Evolutionary conservation across 768 basidiomycete species (phyloP), one percentile per base, ranked within the genome.

Genomic region (Trametes sanguinea): DNA sequence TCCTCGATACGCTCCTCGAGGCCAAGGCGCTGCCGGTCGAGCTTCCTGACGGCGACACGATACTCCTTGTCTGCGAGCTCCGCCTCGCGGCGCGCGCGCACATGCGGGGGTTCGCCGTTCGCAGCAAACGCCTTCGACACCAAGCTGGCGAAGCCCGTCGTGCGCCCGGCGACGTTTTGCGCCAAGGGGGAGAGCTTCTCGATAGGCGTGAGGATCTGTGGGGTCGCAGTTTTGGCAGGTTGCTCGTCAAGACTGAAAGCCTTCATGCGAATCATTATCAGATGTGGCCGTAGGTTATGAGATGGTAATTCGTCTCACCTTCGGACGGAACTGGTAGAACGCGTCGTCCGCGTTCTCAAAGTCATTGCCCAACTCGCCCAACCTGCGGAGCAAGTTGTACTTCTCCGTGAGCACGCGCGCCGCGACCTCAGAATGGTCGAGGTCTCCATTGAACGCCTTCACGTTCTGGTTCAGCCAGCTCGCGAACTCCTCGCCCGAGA

Each of bases 1-100:
- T 92, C 89, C 71, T 96, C 94, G 51, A 96, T 83, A 51, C 85
- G 81, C 71, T 95, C 92, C 74, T 97, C 95, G 44, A 96, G 81
- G 0, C 81, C 86, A 29, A 96, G 80, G n/a, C 95, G 79, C 69
- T 92, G 92, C 56, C 90, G 78, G 68, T 97, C 95, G 13, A 95
- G 85, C 65, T 84, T 85, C 55, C 91, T 83, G n/a, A 95, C 86
- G 22, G 88, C 85, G 51, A 88, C 78, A 29, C 91, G 87, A 72
- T 95, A 97, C 16, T 82, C 71, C 58, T 86, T 83, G 69, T 96
- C 92, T 0, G 95, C 92, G 47, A 85, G 84, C 9, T 90, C 86
- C 0, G 95, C 92, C 32, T 95, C 93, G 33, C 82, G 78, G 43
- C 94, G 81, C 3, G 90, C 83, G 61, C 83, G 82, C 56, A 95